Percentiles rank a stretch among this genome's conserved stretches.
phyloP scores from a whole-genome alignment of 306 rosid genomes.

The Trichosanthes cucumerina region DNA sequence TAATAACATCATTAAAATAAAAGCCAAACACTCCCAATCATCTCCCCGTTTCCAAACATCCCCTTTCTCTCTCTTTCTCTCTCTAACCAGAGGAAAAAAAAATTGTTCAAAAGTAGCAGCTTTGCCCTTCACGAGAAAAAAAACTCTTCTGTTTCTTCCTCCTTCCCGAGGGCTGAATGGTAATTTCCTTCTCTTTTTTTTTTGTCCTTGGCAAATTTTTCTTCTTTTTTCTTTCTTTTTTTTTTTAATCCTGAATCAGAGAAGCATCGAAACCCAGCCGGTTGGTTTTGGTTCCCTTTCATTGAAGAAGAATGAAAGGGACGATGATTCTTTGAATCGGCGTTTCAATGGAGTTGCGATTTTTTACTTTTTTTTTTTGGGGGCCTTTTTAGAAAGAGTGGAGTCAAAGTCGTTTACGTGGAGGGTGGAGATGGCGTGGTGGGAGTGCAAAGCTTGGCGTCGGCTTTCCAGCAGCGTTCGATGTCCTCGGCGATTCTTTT shows the following conservation, averaged over 20 bases:
- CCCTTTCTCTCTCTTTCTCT: neutral
- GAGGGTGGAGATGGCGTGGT: neutral
- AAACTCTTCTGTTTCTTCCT: neutral
- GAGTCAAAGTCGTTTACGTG: neutral
- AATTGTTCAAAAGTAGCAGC: neutral
- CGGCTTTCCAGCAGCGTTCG: conserved; percentile 49
- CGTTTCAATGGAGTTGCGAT: neutral
- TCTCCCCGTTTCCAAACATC: neutral
- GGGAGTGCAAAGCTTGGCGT: conserved; percentile 17
- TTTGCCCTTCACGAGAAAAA: neutral
- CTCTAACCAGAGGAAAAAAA: neutral
- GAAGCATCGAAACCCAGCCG: conserved; percentile 6
- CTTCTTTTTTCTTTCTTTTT: neutral
- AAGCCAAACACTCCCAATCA: neutral
- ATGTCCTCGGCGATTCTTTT: conserved; percentile 74
- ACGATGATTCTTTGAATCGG: neutral
- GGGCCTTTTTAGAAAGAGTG: neutral
- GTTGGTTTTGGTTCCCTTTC: too few relatives aligned
- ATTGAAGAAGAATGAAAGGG: neutral
- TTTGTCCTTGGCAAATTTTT: neutral
- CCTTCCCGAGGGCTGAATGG: neutral
- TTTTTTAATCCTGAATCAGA: conserved; percentile 8
- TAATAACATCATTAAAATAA: neutral
- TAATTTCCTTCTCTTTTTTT: neutral
- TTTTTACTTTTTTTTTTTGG: neutral